Evolutionary conservation across 163 green algal species (phyloP).

Genomic region (Scenedesmus sp.): DNA sequence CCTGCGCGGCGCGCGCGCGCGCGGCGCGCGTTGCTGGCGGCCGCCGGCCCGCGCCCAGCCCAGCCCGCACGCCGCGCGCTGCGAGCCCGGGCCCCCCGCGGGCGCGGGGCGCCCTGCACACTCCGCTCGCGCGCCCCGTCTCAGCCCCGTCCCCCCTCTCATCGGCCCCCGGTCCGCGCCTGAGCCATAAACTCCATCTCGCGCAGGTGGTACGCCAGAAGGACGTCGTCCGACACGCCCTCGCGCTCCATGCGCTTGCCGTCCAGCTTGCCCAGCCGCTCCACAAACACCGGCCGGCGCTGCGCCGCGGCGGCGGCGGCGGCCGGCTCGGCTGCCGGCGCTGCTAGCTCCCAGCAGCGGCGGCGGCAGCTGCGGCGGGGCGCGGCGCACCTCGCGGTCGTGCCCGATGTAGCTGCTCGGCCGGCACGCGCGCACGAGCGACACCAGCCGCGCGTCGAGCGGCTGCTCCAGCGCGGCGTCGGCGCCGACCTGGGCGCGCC

Average conservation of each 20-base stretch:
- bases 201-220: conserved; percentile 39
- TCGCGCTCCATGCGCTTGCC: conserved; percentile 32
- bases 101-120: too few relatives aligned
- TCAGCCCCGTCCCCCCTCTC: too few relatives aligned
- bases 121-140: too few relatives aligned
- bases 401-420: conserved; percentile 50
- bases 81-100: too few relatives aligned
- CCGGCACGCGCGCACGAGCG: conserved; percentile 20
- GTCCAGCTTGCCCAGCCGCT: conserved; percentile 45
- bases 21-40: too few relatives aligned
- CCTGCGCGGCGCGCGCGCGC: not conserved
- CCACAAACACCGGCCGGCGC: conserved; percentile 41
- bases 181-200: conserved; percentile 51
- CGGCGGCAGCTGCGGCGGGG: too few relatives aligned
- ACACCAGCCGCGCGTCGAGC: not conserved
- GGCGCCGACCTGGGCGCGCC: conserved; percentile 18
- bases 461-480: conserved; percentile 33
- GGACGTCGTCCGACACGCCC: conserved; percentile 12
- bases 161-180: too few relatives aligned
- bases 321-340: not conserved
- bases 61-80: too few relatives aligned
- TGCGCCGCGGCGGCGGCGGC: not conserved
- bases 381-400: conserved; percentile 25
- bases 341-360: not conserved
- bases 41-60: too few relatives aligned